These are phyloP conservation scores for Sugiyamaella smithiae DNA, from an alignment of 805 yeast species.

Conservation along the genomic window DNA sequence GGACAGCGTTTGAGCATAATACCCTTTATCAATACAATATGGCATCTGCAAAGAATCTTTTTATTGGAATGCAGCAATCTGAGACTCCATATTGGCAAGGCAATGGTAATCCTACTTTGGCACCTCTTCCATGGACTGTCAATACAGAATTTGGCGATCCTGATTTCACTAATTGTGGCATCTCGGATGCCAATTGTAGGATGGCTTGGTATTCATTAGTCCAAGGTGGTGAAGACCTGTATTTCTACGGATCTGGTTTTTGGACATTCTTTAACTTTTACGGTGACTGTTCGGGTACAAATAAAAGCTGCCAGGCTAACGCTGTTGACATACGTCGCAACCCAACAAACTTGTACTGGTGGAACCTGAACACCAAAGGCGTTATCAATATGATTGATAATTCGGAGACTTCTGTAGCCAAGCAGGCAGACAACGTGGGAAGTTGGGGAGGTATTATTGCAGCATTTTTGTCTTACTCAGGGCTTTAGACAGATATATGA, in stretches of 20 bases:
- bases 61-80: constrained; percentile 10
- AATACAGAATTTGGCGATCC: constrained; percentile 5
- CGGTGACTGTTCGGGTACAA: constrained; percentile 4
- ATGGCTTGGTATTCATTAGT: constrained; percentile 13
- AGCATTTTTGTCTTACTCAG: constrained; percentile 4
- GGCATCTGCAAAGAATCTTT: constrained; percentile 9
- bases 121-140: constrained; percentile 12
- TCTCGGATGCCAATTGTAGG: constrained; percentile 9
- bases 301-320: constrained; percentile 9
- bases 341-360: background rate
- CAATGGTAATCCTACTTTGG: constrained; percentile 5
- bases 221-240: constrained; percentile 3
- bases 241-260: constrained; percentile 10
- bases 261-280: constrained; percentile 12
- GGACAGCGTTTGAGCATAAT: constrained; percentile 12
- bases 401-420: background rate
- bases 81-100: constrained; percentile 15
- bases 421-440: constrained; percentile 7
- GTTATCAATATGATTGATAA: background rate
- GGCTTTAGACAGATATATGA: too few species aligned
- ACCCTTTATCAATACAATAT: constrained; percentile 11
- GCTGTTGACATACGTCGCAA: constrained; percentile 7
- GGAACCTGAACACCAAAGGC: background rate
- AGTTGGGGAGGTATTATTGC: constrained; percentile 11
- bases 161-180: constrained; percentile 7